Base-by-base conservation (phyloP, 139 green algal species). In the Yamagishiella unicocca region DNA sequence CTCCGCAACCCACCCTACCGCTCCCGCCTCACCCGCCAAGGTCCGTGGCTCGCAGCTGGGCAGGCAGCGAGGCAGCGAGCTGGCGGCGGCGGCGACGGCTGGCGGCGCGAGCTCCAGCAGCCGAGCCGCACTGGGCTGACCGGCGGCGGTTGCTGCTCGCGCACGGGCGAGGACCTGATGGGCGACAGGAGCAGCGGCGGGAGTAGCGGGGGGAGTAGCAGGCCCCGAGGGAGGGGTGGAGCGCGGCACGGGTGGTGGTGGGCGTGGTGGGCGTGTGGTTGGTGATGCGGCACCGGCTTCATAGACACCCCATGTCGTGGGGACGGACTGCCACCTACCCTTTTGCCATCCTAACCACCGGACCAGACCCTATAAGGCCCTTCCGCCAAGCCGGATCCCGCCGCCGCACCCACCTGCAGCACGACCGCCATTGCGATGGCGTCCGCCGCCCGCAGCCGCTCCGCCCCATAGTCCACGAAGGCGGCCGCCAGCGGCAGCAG, bases 381-480 rank as follows among this genome's bases (percentile, higher is more conserved):
- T n/a, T n/a, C n/a, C n/a, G n/a, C n/a, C n/a, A n/a, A n/a, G n/a
- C n/a, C n/a, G n/a, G n/a, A n/a, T n/a, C n/a, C n/a, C n/a, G n/a
- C n/a, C n/a, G n/a, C n/a, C n/a, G n/a, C n/a, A 55, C 72, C 31
- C 27, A 80, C 72, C 72, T 80, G 72, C 72, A 80, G 8, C 43
- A 62, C 24, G 10, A 46, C 64, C 14, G 72, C 42, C 43, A 62
- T 42, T 1, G 72, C 27, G 42, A 80, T 80, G 2, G 43, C 14
- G 40, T 80, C 72, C 31, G 27, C 43, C 29, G 8, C 43, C 43
- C 72, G 40, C n/a, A 80, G 43, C 72, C 72, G 9, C 72, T 80
- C 72, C 25, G 72, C 72, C 25, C 72, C 72, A 9, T 80, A 80
- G 72, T 80, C 72, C 25, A n/a, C 43, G 17, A 80, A 62, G 27